These are phyloP conservation scores for Penicillium canariense DNA, from an alignment of 495 filamentous ascomycete species.

Conservation along the genomic window DNA sequence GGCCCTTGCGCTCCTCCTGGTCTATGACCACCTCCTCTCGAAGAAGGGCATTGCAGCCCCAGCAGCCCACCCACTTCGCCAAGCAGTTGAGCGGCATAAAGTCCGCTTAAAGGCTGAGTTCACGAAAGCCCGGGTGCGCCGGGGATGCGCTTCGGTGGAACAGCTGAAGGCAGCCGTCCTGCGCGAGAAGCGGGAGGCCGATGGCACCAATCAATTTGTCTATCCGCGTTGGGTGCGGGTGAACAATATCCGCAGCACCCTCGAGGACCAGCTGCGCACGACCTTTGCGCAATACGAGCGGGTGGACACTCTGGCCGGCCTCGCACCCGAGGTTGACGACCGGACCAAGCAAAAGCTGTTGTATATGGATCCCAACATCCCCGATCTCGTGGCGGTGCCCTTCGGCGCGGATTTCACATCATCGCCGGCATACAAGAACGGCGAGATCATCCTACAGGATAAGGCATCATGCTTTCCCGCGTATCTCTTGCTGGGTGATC, in stretches of 20 bases:
- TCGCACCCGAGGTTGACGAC: conserved; percentile 26
- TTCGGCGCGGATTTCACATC: conserved; percentile 64
- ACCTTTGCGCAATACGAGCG: conserved; percentile 62
- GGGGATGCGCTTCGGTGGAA: conserved; percentile 62
- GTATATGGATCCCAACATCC: conserved; percentile 73
- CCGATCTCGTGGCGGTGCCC: conserved; percentile 77
- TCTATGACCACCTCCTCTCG: conserved; percentile 80
- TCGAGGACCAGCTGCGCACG: conserved; percentile 64
- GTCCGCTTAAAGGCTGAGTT: conserved; percentile 78
- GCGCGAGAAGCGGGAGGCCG: conserved; percentile 32
- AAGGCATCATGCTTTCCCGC: conserved; percentile 97
- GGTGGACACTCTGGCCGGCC: conserved; percentile 45
- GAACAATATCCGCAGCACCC: conserved; percentile 70
- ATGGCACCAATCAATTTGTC: conserved; percentile 24
- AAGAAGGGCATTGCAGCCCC: conserved; percentile 79
- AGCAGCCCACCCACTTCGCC: conserved; percentile 68
- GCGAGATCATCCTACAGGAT: conserved; percentile 86
- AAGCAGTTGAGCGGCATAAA: conserved; percentile 76
- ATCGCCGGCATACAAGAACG: conserved; percentile 66
- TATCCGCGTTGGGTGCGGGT: conserved; percentile 88
- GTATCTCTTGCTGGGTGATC: conserved; percentile 63
- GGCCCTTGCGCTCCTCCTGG: conserved; percentile 72
- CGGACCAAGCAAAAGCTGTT: conserved; percentile 29
- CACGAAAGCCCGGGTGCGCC: conserved; percentile 68
- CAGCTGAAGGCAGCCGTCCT: conserved; percentile 58